Conservation (phyloP, 2,329 filamentous ascomycete genomes). For the Aspergillus sp. region DNA sequence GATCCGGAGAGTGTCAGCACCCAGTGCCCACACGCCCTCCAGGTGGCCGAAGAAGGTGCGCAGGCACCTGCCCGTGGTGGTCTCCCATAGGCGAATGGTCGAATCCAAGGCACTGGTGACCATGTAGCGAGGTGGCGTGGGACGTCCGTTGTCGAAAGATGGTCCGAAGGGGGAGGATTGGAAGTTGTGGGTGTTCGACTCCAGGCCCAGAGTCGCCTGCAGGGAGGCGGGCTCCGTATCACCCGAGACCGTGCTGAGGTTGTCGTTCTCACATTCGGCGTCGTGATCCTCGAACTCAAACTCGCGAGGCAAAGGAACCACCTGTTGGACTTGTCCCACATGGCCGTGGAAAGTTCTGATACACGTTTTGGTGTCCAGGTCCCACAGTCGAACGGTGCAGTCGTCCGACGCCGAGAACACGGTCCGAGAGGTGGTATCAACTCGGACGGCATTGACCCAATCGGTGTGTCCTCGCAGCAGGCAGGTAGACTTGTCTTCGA, state of each 20-base stretch:
- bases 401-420: conserved; percentile 94
- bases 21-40: conserved; percentile 92
- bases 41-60: conserved; percentile 96
- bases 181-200: conserved; percentile 25
- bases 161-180: conserved; percentile 59
- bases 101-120: conserved; percentile 88
- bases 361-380: conserved; percentile 78
- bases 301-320: conserved; percentile 77
- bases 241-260: conserved; percentile 39
- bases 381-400: conserved; percentile 87
- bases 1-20: conserved; percentile 81
- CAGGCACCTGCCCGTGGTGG: conserved; percentile 74
- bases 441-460: conserved; percentile 94
- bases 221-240: conserved; percentile 27
- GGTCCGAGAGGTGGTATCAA: conserved; percentile 79
- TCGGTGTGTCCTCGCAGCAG: conserved; percentile 80
- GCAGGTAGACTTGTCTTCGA: conserved; percentile 77
- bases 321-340: conserved; percentile 92
- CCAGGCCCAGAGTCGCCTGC: conserved; percentile 24
- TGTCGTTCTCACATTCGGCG: conserved; percentile 57
- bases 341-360: conserved; percentile 81
- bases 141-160: conserved; percentile 64
- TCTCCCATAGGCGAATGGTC: conserved; percentile 91
- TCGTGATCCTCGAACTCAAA: conserved; percentile 82
- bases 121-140: conserved; percentile 83